A percentile compares a stretch with the other conserved stretches of the same genome.
phyloP scores from a whole-genome alignment of 306 rosid genomes.

The Trichosanthes cucumerina region DNA sequence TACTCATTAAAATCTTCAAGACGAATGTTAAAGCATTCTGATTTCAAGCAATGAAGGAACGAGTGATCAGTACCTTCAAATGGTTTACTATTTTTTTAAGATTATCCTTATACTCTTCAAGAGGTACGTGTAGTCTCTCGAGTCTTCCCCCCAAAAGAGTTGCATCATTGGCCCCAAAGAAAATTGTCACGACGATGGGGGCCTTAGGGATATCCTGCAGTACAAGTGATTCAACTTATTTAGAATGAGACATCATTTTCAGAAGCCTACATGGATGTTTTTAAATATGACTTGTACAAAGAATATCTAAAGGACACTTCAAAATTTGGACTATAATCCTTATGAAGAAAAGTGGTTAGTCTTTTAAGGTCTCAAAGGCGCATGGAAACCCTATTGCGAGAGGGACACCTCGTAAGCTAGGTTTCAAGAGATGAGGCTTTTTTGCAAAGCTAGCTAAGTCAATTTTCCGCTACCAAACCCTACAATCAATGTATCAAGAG shows the following conservation, averaged over 20 bases:
- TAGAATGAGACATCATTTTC: neutral
- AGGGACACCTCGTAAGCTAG: neutral
- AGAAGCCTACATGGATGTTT: neutral
- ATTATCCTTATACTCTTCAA: slow-evolving; percentile 65
- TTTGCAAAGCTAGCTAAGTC: neutral
- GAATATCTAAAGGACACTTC: neutral
- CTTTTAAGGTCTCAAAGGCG: neutral
- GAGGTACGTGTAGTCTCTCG: slow-evolving; percentile 66
- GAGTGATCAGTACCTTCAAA: slow-evolving; percentile 55
- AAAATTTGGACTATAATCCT: neutral
- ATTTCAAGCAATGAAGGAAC: slow-evolving; percentile 4
- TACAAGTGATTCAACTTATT: neutral
- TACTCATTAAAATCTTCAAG: neutral
- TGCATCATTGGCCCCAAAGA: slow-evolving; percentile 95
- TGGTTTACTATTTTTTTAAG: slow-evolving; percentile 52
- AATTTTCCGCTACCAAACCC: neutral
- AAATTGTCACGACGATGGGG: slow-evolving; percentile 61
- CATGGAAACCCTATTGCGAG: neutral
- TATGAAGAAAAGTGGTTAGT: neutral
- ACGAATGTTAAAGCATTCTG: neutral
- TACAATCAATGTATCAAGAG: neutral
- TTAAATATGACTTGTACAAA: neutral
- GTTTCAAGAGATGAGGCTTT: neutral
- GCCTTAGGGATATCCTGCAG: slow-evolving; percentile 41
- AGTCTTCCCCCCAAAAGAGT: slow-evolving; percentile 56